Evolutionary conservation across 305 asterid species (phyloP), one percentile per base, ranked within the genome.

Genomic region (Fraxinus greggii): DNA sequence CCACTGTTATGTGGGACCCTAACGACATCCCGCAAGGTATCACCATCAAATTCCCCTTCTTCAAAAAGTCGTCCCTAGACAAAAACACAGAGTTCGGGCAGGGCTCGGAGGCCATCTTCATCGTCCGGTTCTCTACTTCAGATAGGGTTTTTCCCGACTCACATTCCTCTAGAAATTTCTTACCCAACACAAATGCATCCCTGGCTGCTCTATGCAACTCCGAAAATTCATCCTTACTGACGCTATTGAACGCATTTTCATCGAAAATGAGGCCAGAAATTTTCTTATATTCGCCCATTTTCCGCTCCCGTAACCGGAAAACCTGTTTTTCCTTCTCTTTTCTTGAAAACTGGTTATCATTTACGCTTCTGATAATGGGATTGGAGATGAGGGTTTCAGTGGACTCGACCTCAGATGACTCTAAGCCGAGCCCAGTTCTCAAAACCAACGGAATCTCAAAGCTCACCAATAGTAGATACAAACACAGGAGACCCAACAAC

Each of bases 1-100:
- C 97, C 24, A 94, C 89, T 4, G 99, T 95, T 56, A 93, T 89
- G 84, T 94, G 97, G 79, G 99, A 95, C 76, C 99, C 99, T 83
- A 94, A 85, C 17, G 98, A 84, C 86, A 95, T 78, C 42, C 98
- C 99, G 85, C 99, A 95, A 0, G 99, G 97, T 73, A 94, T 92
- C 84, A 88, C 92, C 91, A 90, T 87, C 84, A 93, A 26, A 21
- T 78, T 88, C 84, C 92, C 89, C 74, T 82, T 88, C 83, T 78
- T 86, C 76, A 67, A 42, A 78, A 93, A 88, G 59, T 85, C 90
- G 29, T 81, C 86, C 78, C 91, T 91, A 12, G 88, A 45, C 70
- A 92, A 81, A 61, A 86, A 86, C 51, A 93, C 87, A 8, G 98
- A 95, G 80, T 83, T 85, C 0, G 94, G 95, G 87, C 99, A 96